Conservation (phyloP, 768 basidiomycete species). For the Naganishia friedmannii region DNA sequence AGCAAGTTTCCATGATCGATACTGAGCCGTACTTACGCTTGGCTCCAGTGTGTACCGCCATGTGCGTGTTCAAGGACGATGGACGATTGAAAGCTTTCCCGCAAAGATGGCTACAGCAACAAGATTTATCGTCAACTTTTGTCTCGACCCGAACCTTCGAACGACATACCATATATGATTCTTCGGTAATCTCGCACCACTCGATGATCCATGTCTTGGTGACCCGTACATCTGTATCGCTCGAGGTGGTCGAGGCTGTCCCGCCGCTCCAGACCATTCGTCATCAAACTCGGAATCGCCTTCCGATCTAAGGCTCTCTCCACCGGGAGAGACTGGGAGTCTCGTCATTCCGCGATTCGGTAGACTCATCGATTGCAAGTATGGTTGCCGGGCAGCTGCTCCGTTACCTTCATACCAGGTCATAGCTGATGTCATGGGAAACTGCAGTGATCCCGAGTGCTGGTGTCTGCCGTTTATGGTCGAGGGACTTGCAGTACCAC, state of each 20-base stretch:
- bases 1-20: background rate
- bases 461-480: background rate
- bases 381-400: background rate
- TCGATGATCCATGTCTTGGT: background rate
- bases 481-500: background rate
- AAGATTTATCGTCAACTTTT: no score
- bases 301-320: constrained; percentile 5
- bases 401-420: background rate
- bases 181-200: constrained; percentile 2
- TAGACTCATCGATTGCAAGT: constrained; percentile 14
- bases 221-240: background rate
- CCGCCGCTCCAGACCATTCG: background rate
- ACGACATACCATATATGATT: constrained; percentile 9
- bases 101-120: constrained; percentile 30
- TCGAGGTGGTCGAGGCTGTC: background rate
- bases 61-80: constrained; percentile 45
- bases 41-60: constrained; percentile 49
- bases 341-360: background rate
- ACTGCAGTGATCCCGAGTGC: constrained; percentile 5
- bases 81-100: constrained; percentile 48
- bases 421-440: background rate
- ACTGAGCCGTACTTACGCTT: constrained; percentile 40
- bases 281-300: constrained; percentile 5
- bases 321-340: background rate
- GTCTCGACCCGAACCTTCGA: background rate